These are phyloP conservation scores for Annulohypoxylon stygium DNA, from an alignment of 495 filamentous ascomycete genomes.

Conservation along the genomic window DNA sequence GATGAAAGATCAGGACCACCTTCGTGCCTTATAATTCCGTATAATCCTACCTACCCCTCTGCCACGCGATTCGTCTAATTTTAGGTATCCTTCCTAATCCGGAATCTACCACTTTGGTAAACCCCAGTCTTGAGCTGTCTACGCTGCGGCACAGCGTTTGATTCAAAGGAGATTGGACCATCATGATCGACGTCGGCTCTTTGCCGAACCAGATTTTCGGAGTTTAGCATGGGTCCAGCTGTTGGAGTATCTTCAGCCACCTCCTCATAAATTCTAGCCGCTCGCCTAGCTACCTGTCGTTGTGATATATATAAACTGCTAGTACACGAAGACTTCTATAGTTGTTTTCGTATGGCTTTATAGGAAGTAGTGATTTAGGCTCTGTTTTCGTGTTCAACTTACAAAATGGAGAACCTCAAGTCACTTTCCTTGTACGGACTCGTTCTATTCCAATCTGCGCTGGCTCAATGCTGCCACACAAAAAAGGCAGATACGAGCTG, in stretches of 20 bases:
- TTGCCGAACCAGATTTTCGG: not conserved
- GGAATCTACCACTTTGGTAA: constrained; percentile 3
- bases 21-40: not conserved
- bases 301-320: too few species aligned
- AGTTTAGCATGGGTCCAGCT: not conserved
- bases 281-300: too few species aligned
- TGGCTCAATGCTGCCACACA: not conserved
- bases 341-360: not conserved
- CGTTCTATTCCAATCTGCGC: not conserved
- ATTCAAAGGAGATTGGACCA: not conserved
- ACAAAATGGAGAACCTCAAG: constrained; percentile 9
- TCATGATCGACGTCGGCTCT: constrained; percentile 23
- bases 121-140: not conserved
- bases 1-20: not conserved
- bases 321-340: not conserved
- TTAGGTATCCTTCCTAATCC: constrained; percentile 26
- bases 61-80: constrained; percentile 12
- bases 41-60: not conserved
- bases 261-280: not conserved
- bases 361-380: not conserved
- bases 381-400: not conserved
- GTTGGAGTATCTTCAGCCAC: not conserved
- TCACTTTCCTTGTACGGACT: constrained; percentile 1
- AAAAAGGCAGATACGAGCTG: constrained; percentile 39
- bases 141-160: constrained; percentile 17